These are phyloP conservation scores for Trypanosoma lewisi DNA, from an alignment of 208 protist genomes.

Conservation along the genomic window DNA sequence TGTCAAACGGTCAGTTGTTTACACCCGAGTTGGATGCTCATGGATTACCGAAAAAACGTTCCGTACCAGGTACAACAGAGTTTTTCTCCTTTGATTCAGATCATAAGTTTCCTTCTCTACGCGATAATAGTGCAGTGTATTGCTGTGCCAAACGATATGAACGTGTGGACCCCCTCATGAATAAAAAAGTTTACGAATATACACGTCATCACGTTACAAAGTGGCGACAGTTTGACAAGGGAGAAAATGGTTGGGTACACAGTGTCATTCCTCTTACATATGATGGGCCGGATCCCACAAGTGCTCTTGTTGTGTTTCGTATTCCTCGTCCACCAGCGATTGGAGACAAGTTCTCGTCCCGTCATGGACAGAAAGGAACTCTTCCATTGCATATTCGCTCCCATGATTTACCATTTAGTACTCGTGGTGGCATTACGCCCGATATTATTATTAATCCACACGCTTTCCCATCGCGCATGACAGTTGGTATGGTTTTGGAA, in stretches of 20 bases:
- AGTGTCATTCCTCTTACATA: conserved; percentile 85
- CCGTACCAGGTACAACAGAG: conserved; percentile 34
- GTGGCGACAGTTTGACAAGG: conserved; percentile 89
- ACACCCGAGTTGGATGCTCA: conserved; percentile 59
- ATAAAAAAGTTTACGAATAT: conserved; percentile 82
- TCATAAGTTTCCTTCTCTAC: conserved; percentile 73
- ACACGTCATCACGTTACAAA: conserved; percentile 79
- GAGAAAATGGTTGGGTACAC: conserved; percentile 89
- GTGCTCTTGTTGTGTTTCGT: conserved; percentile 83
- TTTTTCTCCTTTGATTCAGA: conserved; percentile 73
- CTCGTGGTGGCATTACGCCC: conserved; percentile 94
- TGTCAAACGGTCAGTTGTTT: conserved; percentile 67
- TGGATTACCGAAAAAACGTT: conserved; percentile 70
- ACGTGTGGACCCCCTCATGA: conserved; percentile 66
- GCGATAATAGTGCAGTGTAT: conserved; percentile 75
- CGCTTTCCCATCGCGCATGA: conserved; percentile 99
- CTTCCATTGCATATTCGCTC: conserved; percentile 93
- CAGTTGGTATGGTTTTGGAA: conserved; percentile 99
- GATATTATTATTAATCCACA: conserved; percentile 99
- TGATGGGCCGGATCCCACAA: conserved; percentile 79
- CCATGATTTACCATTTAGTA: conserved; percentile 94
- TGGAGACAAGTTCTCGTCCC: conserved; percentile 99
- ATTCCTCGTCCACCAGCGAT: conserved; percentile 96
- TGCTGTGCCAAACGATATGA: conserved; percentile 80
- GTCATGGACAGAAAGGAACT: conserved; percentile 99